Base-by-base conservation (phyloP, 2,329 filamentous ascomycete genomes). In the Fusarium sp. region DNA sequence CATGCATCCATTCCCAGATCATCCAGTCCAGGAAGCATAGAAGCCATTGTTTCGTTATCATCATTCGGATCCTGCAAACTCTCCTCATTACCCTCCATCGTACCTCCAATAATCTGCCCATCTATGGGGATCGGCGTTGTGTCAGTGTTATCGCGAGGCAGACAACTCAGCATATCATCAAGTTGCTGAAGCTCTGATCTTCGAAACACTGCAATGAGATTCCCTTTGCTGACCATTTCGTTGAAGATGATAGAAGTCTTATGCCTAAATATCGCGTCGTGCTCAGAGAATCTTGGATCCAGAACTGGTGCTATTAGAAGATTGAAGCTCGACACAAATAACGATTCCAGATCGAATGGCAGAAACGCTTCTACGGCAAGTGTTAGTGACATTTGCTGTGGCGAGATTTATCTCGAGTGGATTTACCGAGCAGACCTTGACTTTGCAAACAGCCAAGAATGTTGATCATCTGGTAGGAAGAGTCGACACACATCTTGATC, bases 391-490 rank as follows among this genome's bases (percentile, higher is more conserved):
- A 11, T 32, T 3, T 1, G 7, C 3, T n/a, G 6, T 7, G 11
- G 9, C 17, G 28, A 54, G 35, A 54, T 39, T 11, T n/a, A 44
- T 45, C 50, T 56, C 53, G 6, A 39, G 64, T 20, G 7, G 11
- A 45, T 69, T 68, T 75, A 85, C 83, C 83, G 3, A 85, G 75
- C 19, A 86, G 76, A 8, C 79, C 79, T 66, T 86, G 83, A 14
- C 76, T 75, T 66, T 82, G 79, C 24, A 85, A 73, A 37, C 76
- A 79, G 53, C 76, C 76, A 3, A 86, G 78, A 24, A 85, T 79
- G 3, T 77, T 70, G 43, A 78, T 73, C 70, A 68, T 75, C 55
- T 77, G 73, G 17, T 74, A 68, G 3, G 76, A 77, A 17, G 77
- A 78, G 45, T 79, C 77, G 57, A 79, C 70, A 28, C 76, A 76